Conservation (phyloP, 768 basidiomycete species). For the Fomitopsis pulvina region DNA sequence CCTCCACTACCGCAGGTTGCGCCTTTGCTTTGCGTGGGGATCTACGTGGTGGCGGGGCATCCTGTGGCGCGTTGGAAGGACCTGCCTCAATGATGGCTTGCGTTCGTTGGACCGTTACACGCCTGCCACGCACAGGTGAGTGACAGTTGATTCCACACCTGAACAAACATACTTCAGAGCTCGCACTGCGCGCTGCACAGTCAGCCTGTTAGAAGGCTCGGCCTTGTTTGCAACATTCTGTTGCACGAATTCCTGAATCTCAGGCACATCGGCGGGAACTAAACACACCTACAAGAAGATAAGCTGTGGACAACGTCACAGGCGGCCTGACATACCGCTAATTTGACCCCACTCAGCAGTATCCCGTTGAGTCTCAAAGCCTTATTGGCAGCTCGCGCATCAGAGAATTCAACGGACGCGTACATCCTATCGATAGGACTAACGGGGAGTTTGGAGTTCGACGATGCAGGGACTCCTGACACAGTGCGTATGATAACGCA, state of each 20-base stretch:
- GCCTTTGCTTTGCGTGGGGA: background rate
- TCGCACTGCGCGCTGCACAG: background rate
- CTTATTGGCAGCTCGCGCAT: conserved; percentile 27
- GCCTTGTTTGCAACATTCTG: conserved; percentile 2
- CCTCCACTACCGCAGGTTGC: background rate
- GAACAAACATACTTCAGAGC: conserved; percentile 5
- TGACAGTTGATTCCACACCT: background rate
- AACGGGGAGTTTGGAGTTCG: background rate
- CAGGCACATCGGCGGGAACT: conserved; percentile 27
- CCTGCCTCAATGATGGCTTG: background rate
- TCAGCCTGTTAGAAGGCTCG: background rate
- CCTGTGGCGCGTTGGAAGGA: background rate
- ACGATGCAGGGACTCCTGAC: conserved; percentile 16
- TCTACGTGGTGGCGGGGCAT: background rate
- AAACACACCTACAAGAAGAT: conserved; percentile 9
- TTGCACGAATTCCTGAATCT: conserved; percentile 10
- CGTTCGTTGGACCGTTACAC: conserved; percentile 1
- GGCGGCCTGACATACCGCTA: conserved; percentile 34
- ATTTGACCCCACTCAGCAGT: conserved; percentile 28
- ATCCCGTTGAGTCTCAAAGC: conserved; percentile 37
- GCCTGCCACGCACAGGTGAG: background rate
- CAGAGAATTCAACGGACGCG: conserved; percentile 42
- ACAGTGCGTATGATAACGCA: conserved; percentile 30
- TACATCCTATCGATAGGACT: conserved; percentile 28
- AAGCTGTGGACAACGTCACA: background rate